phyloP scores from a whole-genome alignment of 164 flowering plant genomes.

The Taxillus chinensis region DNA sequence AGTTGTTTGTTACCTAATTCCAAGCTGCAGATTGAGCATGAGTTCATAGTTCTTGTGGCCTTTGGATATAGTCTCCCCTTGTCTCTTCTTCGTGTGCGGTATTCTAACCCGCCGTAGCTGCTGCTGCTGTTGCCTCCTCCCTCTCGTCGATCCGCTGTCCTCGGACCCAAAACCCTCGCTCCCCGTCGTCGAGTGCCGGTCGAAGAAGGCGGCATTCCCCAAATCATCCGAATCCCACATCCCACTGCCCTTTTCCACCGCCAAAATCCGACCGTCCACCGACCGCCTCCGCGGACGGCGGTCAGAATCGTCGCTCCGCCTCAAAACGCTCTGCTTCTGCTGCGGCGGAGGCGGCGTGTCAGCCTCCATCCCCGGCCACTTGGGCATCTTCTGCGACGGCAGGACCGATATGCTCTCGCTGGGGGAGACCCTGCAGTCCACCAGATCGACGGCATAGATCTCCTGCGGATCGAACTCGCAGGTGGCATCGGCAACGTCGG shows the following conservation, averaged over 20 bases:
- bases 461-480: conserved; percentile 40
- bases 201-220: no score
- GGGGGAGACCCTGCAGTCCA: conserved; percentile 23
- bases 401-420: conserved; percentile 25
- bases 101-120: conserved; percentile 4
- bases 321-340: conserved; percentile 10
- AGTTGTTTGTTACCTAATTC: conserved; percentile 50
- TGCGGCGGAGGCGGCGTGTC: neutral
- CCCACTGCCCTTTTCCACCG: neutral
- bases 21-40: conserved; percentile 79
- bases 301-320: conserved; percentile 4
- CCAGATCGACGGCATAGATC: conserved; percentile 22
- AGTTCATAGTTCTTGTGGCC: conserved; percentile 76
- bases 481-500: conserved; percentile 10
- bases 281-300: conserved; percentile 17
- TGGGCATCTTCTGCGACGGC: conserved; percentile 43
- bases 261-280: conserved; percentile 27
- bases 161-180: conserved; percentile 1
- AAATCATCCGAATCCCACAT: conserved; percentile 9
- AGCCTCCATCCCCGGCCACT: conserved; percentile 23
- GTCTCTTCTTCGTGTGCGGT: conserved; percentile 30
- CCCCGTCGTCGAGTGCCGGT: neutral
- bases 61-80: conserved; percentile 51
- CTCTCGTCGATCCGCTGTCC: conserved; percentile 3
- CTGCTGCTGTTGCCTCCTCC: conserved; percentile 2